phyloP scores from a whole-genome alignment of 2,329 filamentous ascomycete genomes.

The Penicillium nordicum region DNA sequence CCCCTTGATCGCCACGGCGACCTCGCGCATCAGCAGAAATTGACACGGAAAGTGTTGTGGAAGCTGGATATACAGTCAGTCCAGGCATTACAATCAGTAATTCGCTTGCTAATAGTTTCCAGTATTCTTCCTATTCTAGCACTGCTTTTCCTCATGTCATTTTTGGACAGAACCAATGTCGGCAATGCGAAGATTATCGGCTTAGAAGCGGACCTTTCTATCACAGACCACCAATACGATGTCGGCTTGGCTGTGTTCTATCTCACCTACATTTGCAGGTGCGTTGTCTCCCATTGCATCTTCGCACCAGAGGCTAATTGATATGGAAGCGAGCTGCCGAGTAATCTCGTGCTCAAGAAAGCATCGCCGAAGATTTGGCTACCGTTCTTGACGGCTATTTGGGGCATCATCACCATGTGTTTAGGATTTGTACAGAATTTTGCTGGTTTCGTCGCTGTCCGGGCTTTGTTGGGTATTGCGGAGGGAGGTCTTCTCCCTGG shows the following conservation, averaged over 20 bases:
- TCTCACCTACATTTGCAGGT: constrained; percentile 57
- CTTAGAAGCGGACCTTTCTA: constrained; percentile 56
- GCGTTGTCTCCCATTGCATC: constrained; percentile 10
- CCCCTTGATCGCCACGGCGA: constrained; percentile 15
- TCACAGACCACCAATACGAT: constrained; percentile 62
- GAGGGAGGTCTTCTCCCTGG: constrained; percentile 66
- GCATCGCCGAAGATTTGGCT: constrained; percentile 60
- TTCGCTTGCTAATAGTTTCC: not conserved
- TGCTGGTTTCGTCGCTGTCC: constrained; percentile 58
- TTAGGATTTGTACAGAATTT: constrained; percentile 39
- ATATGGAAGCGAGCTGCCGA: constrained; percentile 57
- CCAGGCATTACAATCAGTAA: not conserved
- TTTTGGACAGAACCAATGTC: constrained; percentile 68
- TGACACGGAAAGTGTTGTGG: constrained; percentile 48
- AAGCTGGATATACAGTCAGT: constrained; percentile 37
- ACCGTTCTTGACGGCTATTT: constrained; percentile 53
- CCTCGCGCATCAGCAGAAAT: constrained; percentile 18
- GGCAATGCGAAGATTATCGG: constrained; percentile 67
- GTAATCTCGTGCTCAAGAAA: constrained; percentile 62
- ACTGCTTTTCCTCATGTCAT: constrained; percentile 63
- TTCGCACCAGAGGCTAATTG: not conserved
- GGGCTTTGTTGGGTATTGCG: constrained; percentile 59
- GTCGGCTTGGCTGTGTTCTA: constrained; percentile 64
- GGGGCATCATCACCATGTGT: constrained; percentile 55
- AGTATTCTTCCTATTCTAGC: constrained; percentile 63